Evolutionary conservation across 1,284 basidiomycete genomes (phyloP).

Genomic region (Sporisorium graminicola): DNA sequence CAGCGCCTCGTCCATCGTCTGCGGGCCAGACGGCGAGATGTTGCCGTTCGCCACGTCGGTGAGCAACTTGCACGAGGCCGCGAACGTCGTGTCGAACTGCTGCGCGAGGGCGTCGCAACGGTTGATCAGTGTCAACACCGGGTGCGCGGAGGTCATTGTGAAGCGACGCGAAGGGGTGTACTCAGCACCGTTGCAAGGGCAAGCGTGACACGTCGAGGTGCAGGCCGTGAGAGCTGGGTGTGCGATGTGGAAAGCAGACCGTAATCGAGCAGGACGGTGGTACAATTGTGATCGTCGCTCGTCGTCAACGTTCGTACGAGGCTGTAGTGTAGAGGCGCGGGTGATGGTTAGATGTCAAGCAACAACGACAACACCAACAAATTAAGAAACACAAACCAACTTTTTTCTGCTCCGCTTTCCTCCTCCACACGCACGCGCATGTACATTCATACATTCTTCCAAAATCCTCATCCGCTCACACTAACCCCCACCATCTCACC

Average conservation of each 20-base stretch:
- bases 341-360: background rate
- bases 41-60: conserved; percentile 1
- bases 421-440: background rate
- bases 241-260: no score
- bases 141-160: conserved; percentile 17
- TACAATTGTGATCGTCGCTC: no score
- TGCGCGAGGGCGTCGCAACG: conserved; percentile 37
- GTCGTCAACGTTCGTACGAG: no score
- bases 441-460: background rate
- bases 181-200: no score
- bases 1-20: conserved; percentile 20
- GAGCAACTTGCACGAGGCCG: conserved; percentile 8
- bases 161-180: no score
- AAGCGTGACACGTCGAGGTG: no score
- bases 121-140: conserved; percentile 40
- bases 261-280: no score
- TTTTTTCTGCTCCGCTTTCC: no score
- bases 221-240: no score
- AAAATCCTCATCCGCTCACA: background rate
- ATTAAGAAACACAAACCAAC: no score
- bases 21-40: background rate
- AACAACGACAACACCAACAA: no score
- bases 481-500: background rate
- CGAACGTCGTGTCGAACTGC: conserved; percentile 29
- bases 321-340: no score